Conservation (phyloP, 1,284 basidiomycete species). For the Cutaneotrichosporon cutaneum region DNA sequence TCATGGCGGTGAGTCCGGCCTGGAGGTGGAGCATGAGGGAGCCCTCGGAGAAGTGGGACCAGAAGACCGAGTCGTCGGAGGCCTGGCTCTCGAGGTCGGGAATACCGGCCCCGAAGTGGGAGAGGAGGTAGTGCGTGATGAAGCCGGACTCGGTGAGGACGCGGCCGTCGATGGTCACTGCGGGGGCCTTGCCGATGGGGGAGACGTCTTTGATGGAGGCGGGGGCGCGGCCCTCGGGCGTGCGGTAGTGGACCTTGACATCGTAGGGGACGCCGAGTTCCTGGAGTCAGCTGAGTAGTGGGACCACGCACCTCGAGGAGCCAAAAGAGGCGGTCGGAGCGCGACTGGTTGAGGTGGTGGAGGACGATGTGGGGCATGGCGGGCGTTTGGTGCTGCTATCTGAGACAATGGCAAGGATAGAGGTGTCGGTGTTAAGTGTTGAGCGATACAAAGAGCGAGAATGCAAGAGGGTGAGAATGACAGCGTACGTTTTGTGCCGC, state of each 20-base stretch:
- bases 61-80: constrained; percentile 32
- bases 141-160: constrained; percentile 39
- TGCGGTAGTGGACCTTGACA: constrained; percentile 40
- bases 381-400: too few relatives aligned
- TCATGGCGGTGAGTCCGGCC: constrained; percentile 3
- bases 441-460: too few relatives aligned
- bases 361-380: constrained; percentile 39
- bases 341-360: constrained; percentile 45
- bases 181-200: constrained; percentile 41
- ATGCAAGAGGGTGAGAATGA: too few relatives aligned
- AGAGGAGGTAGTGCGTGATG: constrained; percentile 40
- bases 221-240: constrained; percentile 27
- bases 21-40: constrained; percentile 42
- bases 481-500: too few relatives aligned
- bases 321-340: constrained; percentile 41
- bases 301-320: constrained; percentile 34
- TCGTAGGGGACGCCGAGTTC: constrained; percentile 41
- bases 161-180: constrained; percentile 34
- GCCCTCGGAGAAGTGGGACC: constrained; percentile 45
- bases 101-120: background rate
- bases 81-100: constrained; percentile 27
- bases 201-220: constrained; percentile 32
- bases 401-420: too few relatives aligned
- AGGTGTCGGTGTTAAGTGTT: background rate
- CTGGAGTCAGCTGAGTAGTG: constrained; percentile 8